Conservation (phyloP, 768 basidiomycete species). For the Exsudoporus frostii region DNA sequence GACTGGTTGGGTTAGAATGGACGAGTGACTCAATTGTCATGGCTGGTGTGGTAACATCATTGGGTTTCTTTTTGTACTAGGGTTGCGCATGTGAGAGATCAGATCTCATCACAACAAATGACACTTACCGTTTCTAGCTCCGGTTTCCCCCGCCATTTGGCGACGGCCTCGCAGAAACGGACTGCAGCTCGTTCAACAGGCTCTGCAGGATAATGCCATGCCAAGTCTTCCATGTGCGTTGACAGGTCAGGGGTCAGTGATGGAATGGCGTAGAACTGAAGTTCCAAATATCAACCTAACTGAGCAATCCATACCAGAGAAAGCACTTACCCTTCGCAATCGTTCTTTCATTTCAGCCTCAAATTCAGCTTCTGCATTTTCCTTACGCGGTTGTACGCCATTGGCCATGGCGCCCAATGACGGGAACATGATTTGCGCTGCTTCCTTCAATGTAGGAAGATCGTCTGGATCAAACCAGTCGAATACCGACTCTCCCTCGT, state of each 20-base stretch:
- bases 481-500: conserved; percentile 41
- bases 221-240: conserved; percentile 68
- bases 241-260: conserved; percentile 67
- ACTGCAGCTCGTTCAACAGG: conserved; percentile 76
- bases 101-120: background rate
- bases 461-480: conserved; percentile 73
- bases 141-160: conserved; percentile 80
- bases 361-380: conserved; percentile 66
- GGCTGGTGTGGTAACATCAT: conserved; percentile 31
- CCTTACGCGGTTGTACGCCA: conserved; percentile 33
- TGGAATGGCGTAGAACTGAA: conserved; percentile 79
- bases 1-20: conserved; percentile 67
- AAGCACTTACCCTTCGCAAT: conserved; percentile 56
- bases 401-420: conserved; percentile 35
- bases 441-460: conserved; percentile 63
- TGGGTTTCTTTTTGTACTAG: conserved; percentile 57
- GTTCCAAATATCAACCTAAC: conserved; percentile 6
- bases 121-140: conserved; percentile 69
- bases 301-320: background rate
- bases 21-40: conserved; percentile 66
- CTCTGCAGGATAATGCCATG: conserved; percentile 79
- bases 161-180: conserved; percentile 78
- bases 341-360: conserved; percentile 72
- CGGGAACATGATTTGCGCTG: conserved; percentile 69
- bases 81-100: conserved; percentile 28